phyloP scores from a whole-genome alignment of 1,139 yeast genomes.

The Zygoascus sp. region DNA sequence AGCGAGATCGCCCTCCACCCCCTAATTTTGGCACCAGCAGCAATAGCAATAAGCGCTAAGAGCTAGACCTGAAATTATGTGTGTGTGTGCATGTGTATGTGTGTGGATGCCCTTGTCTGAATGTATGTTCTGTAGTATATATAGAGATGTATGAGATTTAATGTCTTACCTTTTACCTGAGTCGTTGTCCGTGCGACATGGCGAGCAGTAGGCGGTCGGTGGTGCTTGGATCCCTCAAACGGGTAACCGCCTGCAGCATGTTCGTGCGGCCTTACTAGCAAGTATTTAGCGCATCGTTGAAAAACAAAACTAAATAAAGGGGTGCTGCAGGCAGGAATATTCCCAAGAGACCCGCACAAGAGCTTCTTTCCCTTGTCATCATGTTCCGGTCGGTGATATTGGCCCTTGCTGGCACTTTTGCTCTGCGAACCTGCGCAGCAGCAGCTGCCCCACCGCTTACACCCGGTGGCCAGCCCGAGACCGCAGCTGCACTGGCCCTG shows the following conservation, averaged over 20 bases:
- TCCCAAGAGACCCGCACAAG: no score
- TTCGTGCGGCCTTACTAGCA: no score
- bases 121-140: neutral
- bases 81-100: neutral
- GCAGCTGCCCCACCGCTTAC: conserved; percentile 1
- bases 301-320: no score
- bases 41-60: neutral
- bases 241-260: no score
- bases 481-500: neutral
- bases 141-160: neutral
- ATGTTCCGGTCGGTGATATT: neutral
- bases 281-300: no score
- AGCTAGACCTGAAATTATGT: neutral
- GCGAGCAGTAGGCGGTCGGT: neutral
- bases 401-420: neutral
- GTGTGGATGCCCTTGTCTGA: no score
- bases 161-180: neutral
- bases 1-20: conserved; percentile 25
- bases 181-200: neutral
- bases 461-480: no score
- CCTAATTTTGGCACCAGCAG: conserved; percentile 24
- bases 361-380: neutral
- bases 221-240: no score
- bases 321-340: no score
- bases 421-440: neutral